Evolutionary conservation across 1,139 yeast species (phyloP), one percentile per base, ranked within the genome.

Genomic region (Williopsis jadinii): DNA sequence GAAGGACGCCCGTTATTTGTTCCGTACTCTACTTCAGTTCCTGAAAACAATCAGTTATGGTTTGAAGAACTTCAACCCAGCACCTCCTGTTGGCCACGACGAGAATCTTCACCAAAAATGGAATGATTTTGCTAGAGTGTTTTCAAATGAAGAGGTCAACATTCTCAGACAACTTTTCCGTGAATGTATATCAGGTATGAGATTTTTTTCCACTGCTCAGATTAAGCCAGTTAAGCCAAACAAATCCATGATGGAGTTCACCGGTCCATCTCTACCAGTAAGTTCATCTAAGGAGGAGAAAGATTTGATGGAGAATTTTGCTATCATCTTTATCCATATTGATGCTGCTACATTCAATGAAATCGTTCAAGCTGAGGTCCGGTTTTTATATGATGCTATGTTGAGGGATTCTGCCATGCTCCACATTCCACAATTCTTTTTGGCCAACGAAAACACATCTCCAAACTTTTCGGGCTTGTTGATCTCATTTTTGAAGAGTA

Each of bases 311-410:
- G 98, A 94, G 59, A 84, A 90, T 2, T 80, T 94, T 59, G 97
- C 97, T 0, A 84, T 95, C 2, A 86, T 92, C 52, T 94, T 87
- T 61, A 86, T 88, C 54, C 95, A 88, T 59, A 75, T 94, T 42
- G 99, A 94, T 56, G 94, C 96, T 15, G 92, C 97, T 1, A 85
- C 97, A 2, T 94, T 94, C 61, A 90, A 87, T 59, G 99, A 94
- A 62, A 83, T 92, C 50, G 83, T 90, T 9, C 86, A 82, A 47
- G 73, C 82, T 3, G 96, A 92, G 59, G 70, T 92, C 45, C 85
- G 83, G 19, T 80, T 77, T 52, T 67, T 90, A 60, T 88, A 86
- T 55, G 81, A 84, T 26, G 75, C 87, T 4, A 85, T 87, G 79
- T 68, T 88, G 48, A 76, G 79, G 32, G 94, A 92, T 60, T 85